A percentile compares a stretch with the other conserved stretches of the same genome.
These are phyloP conservation scores for Pseudogymnoascus sp. DNA, from an alignment of 2,329 filamentous ascomycete genomes.

Conservation along the genomic window DNA sequence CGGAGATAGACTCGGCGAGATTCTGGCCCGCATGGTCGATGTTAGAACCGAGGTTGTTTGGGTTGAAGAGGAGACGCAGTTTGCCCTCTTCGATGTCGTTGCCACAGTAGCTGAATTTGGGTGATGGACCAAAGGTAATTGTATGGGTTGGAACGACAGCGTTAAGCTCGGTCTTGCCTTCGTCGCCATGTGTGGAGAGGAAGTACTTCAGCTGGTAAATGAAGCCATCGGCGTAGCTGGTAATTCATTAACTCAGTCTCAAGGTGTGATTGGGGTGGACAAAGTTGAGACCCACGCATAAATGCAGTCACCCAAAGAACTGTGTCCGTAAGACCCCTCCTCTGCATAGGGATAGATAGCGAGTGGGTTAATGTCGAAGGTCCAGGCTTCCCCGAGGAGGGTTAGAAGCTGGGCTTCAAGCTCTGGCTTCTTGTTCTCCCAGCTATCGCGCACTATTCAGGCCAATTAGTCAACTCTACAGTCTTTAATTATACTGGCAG, in stretches of 20 bases:
- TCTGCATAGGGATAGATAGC: constrained; percentile 40
- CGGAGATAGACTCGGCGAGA: constrained; percentile 39
- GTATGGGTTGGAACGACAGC: constrained; percentile 35
- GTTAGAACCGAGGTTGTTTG: constrained; percentile 38
- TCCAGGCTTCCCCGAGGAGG: constrained; percentile 41
- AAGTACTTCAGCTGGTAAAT: constrained; percentile 35
- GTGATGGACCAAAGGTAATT: constrained; percentile 40
- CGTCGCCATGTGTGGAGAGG: constrained; percentile 30
- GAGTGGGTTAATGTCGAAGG: constrained; percentile 38
- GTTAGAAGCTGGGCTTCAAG: constrained; percentile 37
- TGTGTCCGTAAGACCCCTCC: constrained; percentile 25
- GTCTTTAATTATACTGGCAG: background rate
- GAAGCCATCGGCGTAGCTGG: constrained; percentile 38
- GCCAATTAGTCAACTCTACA: constrained; percentile 10
- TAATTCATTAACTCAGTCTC: background rate
- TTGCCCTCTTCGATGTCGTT: constrained; percentile 36
- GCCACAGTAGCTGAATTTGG: constrained; percentile 37
- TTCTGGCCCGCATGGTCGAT: constrained; percentile 30
- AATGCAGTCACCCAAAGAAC: constrained; percentile 38
- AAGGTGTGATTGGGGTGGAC: background rate
- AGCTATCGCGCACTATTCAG: constrained; percentile 42
- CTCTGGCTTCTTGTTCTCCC: constrained; percentile 39
- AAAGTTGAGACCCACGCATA: constrained; percentile 29
- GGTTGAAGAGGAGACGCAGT: constrained; percentile 41
- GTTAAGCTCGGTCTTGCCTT: constrained; percentile 40